Conservation (phyloP, 2,329 filamentous ascomycete species). For the Cercospora canescens region DNA sequence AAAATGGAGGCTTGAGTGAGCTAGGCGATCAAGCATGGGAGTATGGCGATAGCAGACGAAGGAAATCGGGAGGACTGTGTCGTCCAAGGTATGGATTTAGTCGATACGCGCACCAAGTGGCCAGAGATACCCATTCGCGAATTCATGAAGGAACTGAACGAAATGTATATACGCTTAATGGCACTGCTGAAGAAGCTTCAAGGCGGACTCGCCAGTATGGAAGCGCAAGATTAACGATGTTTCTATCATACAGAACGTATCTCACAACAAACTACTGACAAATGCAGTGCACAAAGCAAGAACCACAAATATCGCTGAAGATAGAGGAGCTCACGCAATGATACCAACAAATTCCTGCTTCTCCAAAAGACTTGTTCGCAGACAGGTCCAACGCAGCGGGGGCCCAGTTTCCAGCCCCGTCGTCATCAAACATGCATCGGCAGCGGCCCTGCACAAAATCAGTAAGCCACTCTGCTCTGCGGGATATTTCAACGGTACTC, state of each 20-base stretch:
- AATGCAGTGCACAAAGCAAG: not conserved
- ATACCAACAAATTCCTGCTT: not conserved
- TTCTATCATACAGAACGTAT: constrained; percentile 1
- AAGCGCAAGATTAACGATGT: not conserved
- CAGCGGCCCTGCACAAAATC: constrained; percentile 14
- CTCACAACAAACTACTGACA: constrained; percentile 5
- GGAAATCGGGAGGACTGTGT: no score
- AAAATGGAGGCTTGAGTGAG: not conserved
- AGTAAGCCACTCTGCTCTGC: constrained; percentile 17
- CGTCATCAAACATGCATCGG: constrained; percentile 13
- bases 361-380: no score
- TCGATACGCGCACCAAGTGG: not conserved
- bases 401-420: no score
- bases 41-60: not conserved
- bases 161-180: no score
- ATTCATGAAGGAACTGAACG: not conserved
- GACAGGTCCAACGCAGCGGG: no score
- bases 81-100: not conserved
- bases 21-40: no score
- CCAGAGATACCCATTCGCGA: not conserved
- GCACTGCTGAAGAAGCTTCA: no score
- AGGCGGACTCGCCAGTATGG: not conserved
- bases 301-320: constrained; percentile 3
- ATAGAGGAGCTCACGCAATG: not conserved
- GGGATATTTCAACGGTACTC: constrained; percentile 9